A percentile compares a stretch with the other conserved stretches of the same genome.
Conservation (phyloP, 495 filamentous ascomycete species). For the Penicillium nucicola region DNA sequence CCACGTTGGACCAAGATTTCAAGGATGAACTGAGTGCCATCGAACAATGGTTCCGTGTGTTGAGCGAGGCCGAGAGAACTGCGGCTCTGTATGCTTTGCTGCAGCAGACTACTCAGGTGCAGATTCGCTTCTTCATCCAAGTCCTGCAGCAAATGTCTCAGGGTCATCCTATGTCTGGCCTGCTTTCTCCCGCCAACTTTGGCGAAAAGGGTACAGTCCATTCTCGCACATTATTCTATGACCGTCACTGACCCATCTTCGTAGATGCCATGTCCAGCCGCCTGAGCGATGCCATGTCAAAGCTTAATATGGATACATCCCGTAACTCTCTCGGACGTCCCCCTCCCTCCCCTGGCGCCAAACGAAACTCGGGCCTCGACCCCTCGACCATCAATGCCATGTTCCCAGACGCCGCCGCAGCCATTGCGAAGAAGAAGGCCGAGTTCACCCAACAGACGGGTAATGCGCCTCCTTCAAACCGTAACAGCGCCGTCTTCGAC, state of each 20-base stretch:
- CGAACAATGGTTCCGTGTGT: constrained; percentile 97
- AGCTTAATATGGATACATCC: constrained; percentile 79
- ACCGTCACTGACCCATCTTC: constrained; percentile 10
- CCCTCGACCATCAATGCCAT: constrained; percentile 95
- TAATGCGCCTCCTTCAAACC: constrained; percentile 83
- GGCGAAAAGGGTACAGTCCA: constrained; percentile 75
- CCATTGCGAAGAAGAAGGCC: constrained; percentile 95
- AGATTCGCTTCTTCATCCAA: constrained; percentile 98
- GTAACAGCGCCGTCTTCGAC: constrained; percentile 83
- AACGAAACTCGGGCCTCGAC: constrained; percentile 90
- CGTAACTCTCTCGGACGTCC: constrained; percentile 81
- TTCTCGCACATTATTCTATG: constrained; percentile 1
- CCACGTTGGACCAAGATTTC: constrained; percentile 97
- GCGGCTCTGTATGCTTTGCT: constrained; percentile 92
- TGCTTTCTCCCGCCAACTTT: constrained; percentile 93
- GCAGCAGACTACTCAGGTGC: constrained; percentile 97
- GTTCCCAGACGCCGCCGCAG: constrained; percentile 97
- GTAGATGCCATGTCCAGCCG: constrained; percentile 96
- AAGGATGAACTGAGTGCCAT: constrained; percentile 98
- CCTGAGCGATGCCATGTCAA: constrained; percentile 95
- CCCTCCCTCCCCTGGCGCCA: constrained; percentile 72
- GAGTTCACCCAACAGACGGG: constrained; percentile 95
- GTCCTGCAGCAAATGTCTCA: constrained; percentile 98
- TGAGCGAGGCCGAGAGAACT: constrained; percentile 94
- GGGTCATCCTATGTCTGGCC: constrained; percentile 93